A percentile compares a stretch with the other conserved stretches of the same genome.
Conservation (phyloP, 129 eudicot species). For the Solidago caesia region DNA sequence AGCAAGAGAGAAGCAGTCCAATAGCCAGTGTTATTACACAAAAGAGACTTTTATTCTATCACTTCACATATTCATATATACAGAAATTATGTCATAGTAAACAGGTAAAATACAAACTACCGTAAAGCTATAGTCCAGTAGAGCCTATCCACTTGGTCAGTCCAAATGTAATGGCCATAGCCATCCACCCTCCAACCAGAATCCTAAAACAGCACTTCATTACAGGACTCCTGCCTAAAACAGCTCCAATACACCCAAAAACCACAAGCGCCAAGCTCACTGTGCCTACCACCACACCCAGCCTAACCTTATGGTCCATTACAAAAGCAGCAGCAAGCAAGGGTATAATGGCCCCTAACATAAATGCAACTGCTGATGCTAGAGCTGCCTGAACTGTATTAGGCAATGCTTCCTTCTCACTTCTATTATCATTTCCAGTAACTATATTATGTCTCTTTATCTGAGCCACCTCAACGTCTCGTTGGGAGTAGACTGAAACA, state of each 20-base stretch:
- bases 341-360: conserved; percentile 33
- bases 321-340: conserved; percentile 34
- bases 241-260: conserved; percentile 33
- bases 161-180: conserved; percentile 38
- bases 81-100: neutral
- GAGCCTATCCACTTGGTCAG: conserved; percentile 31
- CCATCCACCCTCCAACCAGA: conserved; percentile 38
- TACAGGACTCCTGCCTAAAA: conserved; percentile 22
- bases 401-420: conserved; percentile 27
- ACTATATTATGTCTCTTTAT: conserved; percentile 21
- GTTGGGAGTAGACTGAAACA: conserved; percentile 35
- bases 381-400: conserved; percentile 33
- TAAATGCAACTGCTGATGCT: conserved; percentile 35
- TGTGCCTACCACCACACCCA: conserved; percentile 35
- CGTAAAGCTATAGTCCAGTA: conserved; percentile 14
- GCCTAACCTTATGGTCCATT: conserved; percentile 26
- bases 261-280: conserved; percentile 32
- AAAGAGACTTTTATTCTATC: neutral
- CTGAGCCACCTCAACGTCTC: conserved; percentile 33
- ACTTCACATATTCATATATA: neutral
- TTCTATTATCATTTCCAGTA: neutral
- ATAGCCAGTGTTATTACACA: neutral
- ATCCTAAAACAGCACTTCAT: conserved; percentile 31
- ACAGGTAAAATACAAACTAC: neutral
- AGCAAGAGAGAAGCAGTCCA: neutral